phyloP scores from a whole-genome alignment of 176 grass and related monocot genomes.

The Aegilops umbellulata region DNA sequence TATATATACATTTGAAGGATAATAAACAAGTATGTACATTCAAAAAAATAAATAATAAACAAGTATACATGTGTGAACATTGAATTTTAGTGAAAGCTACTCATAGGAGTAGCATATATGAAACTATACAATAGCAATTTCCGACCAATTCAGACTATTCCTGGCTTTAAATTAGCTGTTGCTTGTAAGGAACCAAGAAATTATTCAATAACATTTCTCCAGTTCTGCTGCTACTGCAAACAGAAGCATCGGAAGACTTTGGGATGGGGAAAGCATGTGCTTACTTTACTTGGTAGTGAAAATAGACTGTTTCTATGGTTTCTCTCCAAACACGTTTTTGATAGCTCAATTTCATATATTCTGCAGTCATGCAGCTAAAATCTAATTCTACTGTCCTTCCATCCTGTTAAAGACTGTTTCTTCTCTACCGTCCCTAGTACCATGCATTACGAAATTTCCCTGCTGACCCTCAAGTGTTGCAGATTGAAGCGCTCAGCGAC shows the following conservation, averaged over 20 bases:
- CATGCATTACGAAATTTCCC: background rate
- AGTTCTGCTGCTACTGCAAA: background rate
- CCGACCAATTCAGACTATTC: background rate
- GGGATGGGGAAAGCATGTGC: background rate
- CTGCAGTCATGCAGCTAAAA: background rate
- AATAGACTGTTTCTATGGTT: background rate
- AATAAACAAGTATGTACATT: background rate
- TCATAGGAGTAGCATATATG: background rate
- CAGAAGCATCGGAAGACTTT: conserved; percentile 18
- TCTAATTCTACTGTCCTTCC: background rate
- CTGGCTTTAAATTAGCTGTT: conserved; percentile 6
- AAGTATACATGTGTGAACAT: background rate
- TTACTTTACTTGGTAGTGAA: background rate
- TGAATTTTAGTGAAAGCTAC: background rate
- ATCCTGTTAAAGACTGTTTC: background rate
- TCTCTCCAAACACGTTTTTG: background rate
- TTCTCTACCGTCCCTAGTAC: background rate
- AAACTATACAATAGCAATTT: background rate
- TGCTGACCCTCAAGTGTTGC: background rate
- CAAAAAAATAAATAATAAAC: too few relatives aligned
- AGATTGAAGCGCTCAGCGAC: conserved; percentile 50
- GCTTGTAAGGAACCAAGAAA: conserved; percentile 9
- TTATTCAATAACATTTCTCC: background rate
- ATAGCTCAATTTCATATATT: conserved; percentile 2
- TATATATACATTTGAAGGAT: background rate